phyloP scores from a whole-genome alignment of 2,329 filamentous ascomycete species.

The Metarhizium sp. region DNA sequence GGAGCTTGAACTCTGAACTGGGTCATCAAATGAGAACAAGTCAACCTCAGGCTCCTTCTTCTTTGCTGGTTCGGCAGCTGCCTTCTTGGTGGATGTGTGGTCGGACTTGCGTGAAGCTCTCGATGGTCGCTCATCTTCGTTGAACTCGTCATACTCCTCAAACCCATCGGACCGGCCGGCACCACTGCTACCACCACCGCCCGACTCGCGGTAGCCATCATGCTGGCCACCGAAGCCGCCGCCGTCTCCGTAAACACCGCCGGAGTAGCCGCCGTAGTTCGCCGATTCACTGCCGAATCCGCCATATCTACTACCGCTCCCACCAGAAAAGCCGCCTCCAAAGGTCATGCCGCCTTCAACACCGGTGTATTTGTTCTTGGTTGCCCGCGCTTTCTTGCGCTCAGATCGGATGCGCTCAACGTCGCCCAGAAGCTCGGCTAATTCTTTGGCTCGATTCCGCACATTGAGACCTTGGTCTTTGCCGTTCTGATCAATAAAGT shows the following conservation, averaged over 20 bases:
- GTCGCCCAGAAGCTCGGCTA: slow-evolving; percentile 86
- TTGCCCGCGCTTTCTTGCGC: slow-evolving; percentile 82
- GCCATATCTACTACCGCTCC: slow-evolving; percentile 56
- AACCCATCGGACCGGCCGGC: slow-evolving; percentile 62
- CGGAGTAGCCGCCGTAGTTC: slow-evolving; percentile 58
- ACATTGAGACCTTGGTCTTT: slow-evolving; percentile 99
- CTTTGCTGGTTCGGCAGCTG: slow-evolving; percentile 56
- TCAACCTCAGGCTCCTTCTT: slow-evolving; percentile 85
- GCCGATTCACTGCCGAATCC: slow-evolving; percentile 87
- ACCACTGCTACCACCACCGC: slow-evolving; percentile 83
- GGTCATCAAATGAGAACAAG: slow-evolving; percentile 86
- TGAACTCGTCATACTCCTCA: slow-evolving; percentile 95
- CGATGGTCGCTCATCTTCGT: slow-evolving; percentile 54
- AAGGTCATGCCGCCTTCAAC: slow-evolving; percentile 71
- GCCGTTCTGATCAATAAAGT: slow-evolving; percentile 91
- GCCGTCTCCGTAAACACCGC: slow-evolving; percentile 86
- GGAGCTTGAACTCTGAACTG: slow-evolving; percentile 40
- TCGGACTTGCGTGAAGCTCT: slow-evolving; percentile 30
- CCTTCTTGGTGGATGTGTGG: slow-evolving; percentile 26
- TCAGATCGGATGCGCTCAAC: slow-evolving; percentile 76
- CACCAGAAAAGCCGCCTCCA: slow-evolving; percentile 43
- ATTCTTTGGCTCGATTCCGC: slow-evolving; percentile 89
- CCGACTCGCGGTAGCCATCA: slow-evolving; percentile 80
- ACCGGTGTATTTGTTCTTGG: slow-evolving; percentile 90
- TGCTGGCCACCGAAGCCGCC: slow-evolving; percentile 68